Percentiles rank a stretch among this genome's conserved stretches.
phyloP scores from a whole-genome alignment of 73 alveolate species.

The Uronychia binucleata region DNA sequence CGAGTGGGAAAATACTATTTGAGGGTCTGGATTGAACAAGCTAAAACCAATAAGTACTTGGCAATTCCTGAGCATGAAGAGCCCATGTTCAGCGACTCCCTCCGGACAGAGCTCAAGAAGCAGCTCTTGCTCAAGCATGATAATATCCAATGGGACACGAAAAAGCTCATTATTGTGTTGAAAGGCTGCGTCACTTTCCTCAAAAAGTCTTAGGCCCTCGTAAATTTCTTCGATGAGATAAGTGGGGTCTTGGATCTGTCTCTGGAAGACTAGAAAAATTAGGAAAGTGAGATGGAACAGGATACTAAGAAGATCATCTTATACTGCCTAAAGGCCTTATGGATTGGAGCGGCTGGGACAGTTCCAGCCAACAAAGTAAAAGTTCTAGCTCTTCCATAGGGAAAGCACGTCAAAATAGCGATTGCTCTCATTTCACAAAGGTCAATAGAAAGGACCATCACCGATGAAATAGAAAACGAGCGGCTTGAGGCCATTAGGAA shows the following conservation, averaged over 20 bases:
- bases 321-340: background rate
- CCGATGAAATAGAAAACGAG: background rate
- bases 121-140: background rate
- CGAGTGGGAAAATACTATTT: slow-evolving; percentile 48
- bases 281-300: background rate
- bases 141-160: background rate
- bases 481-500: background rate
- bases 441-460: background rate
- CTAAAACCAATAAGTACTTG: slow-evolving; percentile 16
- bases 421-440: background rate
- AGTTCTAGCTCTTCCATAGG: background rate
- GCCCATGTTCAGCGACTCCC: background rate
- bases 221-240: background rate
- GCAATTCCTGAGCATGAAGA: slow-evolving; percentile 48
- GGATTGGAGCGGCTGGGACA: background rate
- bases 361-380: background rate
- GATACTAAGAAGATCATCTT: background rate
- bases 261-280: background rate
- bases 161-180: background rate
- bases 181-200: background rate
- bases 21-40: slow-evolving; percentile 54
- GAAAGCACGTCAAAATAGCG: background rate
- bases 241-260: background rate
- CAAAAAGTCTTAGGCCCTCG: background rate
- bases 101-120: background rate